Evolutionary conservation across 208 protist genomes (phyloP), one percentile per base, ranked within the genome.

Genomic region (Leishmania tropica): DNA sequence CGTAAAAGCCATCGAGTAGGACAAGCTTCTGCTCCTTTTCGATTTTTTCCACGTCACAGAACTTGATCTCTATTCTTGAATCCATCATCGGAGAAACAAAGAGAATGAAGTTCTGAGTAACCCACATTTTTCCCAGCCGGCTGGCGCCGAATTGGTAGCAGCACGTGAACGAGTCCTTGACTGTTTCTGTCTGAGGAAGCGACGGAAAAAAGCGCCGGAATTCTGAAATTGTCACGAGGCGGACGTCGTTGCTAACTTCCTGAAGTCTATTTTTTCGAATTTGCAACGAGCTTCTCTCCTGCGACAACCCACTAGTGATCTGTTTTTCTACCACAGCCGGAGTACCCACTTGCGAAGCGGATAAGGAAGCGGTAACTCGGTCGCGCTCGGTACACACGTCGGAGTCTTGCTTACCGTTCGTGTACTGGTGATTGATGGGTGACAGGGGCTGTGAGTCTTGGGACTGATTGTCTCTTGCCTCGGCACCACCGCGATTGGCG

Each of bases 21-120:
- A 90, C 83, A 80, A 92, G 88, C 40, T 87, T 91, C 60, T 89
- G 87, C 60, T 91, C 88, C 76, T 94, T 94, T 68, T 89, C 83
- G 42, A 94, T 85, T 65, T 71, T 81, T 13, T 58, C 75, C 3
- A 94, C 84, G n/a, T 91, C 85, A 2, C 58, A 78, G 64, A 94
- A 91, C 19, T 62, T 76, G 70, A 92, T 88, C 76, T 88, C 74
- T 10, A 94, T 80, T 37, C 56, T 64, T 54, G 81, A 84, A 21
- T 85, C 70, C 79, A 91, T 85, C 88, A 94, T 89, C 1, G 87
- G 79, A 0, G 91, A 94, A 31, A 81, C 85, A 83, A 94, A 94
- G 40, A 94, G 80, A 78, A 92, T 81, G 67, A 84, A 89, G 37
- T 86, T 85, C 11, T 83, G 79, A 0, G 91, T 94, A 53, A 92